A percentile compares a stretch with the other conserved stretches of the same genome.
phyloP scores from a whole-genome alignment of 1,284 basidiomycete genomes.

The Ustilago loliicola region DNA sequence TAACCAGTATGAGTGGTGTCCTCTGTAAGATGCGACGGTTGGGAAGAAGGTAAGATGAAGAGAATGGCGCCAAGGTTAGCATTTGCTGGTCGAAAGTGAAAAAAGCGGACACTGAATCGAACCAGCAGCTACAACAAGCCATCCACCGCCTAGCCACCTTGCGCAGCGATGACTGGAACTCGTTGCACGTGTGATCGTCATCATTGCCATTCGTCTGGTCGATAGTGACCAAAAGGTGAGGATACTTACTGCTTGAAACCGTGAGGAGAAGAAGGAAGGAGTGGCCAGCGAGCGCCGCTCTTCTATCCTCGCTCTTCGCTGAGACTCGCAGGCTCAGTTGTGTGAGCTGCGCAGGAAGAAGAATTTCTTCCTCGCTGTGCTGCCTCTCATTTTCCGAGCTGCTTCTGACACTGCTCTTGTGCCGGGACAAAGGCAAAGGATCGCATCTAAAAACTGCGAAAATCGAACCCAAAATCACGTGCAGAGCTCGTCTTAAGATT shows the following conservation, averaged over 20 bases:
- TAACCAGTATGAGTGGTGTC: slow-evolving; percentile 67
- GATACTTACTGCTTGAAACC: slow-evolving; percentile 56
- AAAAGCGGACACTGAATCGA: too few relatives aligned
- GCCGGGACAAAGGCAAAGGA: background rate
- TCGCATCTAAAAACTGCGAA: slow-evolving; percentile 12
- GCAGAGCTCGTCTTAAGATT: background rate
- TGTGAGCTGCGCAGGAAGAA: background rate
- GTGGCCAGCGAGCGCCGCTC: slow-evolving; percentile 17
- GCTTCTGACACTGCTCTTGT: slow-evolving; percentile 11
- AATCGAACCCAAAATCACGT: slow-evolving; percentile 42
- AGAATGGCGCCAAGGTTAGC: slow-evolving; percentile 18
- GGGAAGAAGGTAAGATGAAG: background rate
- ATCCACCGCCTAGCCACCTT: background rate
- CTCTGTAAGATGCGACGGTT: slow-evolving; percentile 27
- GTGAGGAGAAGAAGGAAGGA: slow-evolving; percentile 41
- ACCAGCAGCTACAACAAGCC: background rate
- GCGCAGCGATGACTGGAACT: background rate
- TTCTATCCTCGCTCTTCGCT: background rate
- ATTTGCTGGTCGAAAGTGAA: background rate
- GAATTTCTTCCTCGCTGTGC: slow-evolving; percentile 29
- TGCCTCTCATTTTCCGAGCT: background rate
- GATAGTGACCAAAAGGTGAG: slow-evolving; percentile 17
- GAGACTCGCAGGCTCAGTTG: background rate
- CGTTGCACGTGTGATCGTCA: background rate
- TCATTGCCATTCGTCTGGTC: background rate